phyloP scores from a whole-genome alignment of 176 grass and related monocot genomes.

The Melocanna baccifera region DNA sequence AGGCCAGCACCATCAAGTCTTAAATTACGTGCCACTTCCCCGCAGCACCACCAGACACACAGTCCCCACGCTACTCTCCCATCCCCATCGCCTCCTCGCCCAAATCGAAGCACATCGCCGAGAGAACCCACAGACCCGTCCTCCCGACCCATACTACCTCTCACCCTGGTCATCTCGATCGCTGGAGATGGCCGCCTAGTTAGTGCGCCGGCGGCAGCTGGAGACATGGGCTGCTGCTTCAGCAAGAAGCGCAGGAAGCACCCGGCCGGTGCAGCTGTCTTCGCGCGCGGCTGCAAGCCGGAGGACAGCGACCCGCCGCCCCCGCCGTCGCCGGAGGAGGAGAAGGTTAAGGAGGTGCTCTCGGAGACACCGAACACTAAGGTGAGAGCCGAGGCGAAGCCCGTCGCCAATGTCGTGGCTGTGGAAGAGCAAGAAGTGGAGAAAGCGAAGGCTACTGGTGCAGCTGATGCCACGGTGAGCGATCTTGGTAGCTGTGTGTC shows the following conservation, averaged over 20 bases:
- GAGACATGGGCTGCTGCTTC: slow-evolving; percentile 64
- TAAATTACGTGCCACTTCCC: not conserved
- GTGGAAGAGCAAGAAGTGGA: slow-evolving; percentile 28
- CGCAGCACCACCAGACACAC: not conserved
- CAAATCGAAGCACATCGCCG: slow-evolving; percentile 17
- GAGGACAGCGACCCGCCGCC: slow-evolving; percentile 40
- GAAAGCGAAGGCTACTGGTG: not conserved
- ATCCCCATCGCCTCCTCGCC: slow-evolving; percentile 9
- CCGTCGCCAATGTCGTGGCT: slow-evolving; percentile 12
- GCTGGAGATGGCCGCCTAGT: slow-evolving; percentile 11
- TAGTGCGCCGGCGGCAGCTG: not conserved
- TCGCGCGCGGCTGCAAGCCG: not conserved
- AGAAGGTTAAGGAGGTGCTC: slow-evolving; percentile 93
- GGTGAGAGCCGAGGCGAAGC: not conserved
- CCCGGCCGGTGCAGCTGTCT: not conserved
- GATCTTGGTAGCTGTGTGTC: slow-evolving; percentile 50
- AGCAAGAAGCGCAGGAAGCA: slow-evolving; percentile 49
- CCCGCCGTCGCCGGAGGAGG: slow-evolving; percentile 61
- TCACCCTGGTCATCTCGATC: not conserved
- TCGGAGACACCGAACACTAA: slow-evolving; percentile 59
- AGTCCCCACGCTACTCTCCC: slow-evolving; percentile 4
- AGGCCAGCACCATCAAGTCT: not conserved
- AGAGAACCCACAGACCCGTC: not conserved
- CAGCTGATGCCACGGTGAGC: slow-evolving; percentile 34
- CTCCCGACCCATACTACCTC: not conserved